phyloP scores from a whole-genome alignment of 768 basidiomycete genomes.

The Chalciporus piperatus region DNA sequence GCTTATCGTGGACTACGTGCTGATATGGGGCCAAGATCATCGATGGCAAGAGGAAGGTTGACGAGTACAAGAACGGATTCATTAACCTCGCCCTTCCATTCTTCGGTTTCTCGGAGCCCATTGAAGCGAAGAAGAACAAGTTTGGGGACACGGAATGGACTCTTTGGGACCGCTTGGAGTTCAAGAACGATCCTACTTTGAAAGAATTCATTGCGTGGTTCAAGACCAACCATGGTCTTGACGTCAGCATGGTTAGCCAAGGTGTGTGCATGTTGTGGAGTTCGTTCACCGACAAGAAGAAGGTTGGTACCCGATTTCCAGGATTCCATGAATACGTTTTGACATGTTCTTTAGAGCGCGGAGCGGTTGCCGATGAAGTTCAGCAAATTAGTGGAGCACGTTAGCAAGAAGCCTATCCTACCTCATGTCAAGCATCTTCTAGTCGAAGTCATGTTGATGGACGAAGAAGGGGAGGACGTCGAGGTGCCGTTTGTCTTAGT shows the following conservation, averaged over 20 bases:
- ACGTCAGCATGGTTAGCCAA: conserved; percentile 93
- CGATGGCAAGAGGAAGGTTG: conserved; percentile 90
- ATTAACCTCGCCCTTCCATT: conserved; percentile 96
- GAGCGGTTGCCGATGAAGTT: conserved; percentile 89
- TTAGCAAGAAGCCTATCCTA: conserved; percentile 92
- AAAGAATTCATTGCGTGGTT: conserved; percentile 84
- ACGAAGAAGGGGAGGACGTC: conserved; percentile 92
- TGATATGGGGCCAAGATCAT: conserved; percentile 63
- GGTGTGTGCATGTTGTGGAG: conserved; percentile 99
- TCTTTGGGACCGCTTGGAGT: conserved; percentile 96
- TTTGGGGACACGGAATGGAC: conserved; percentile 92
- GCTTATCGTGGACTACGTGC: not conserved
- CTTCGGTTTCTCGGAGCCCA: conserved; percentile 98
- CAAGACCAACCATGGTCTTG: conserved; percentile 77
- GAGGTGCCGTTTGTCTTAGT: conserved; percentile 90
- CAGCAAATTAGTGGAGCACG: conserved; percentile 85
- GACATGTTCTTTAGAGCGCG: conserved; percentile 57
- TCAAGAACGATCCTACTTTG: conserved; percentile 85
- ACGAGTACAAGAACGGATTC: conserved; percentile 98
- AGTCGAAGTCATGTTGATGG: conserved; percentile 92
- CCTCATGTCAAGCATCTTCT: conserved; percentile 81
- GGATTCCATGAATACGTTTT: not conserved
- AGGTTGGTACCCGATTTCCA: conserved; percentile 47
- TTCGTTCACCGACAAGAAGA: conserved; percentile 88
- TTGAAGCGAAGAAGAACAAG: conserved; percentile 85